These are phyloP conservation scores for Populus trichocarpa DNA, from an alignment of 441 rosid genomes.

Conservation along the genomic window DNA sequence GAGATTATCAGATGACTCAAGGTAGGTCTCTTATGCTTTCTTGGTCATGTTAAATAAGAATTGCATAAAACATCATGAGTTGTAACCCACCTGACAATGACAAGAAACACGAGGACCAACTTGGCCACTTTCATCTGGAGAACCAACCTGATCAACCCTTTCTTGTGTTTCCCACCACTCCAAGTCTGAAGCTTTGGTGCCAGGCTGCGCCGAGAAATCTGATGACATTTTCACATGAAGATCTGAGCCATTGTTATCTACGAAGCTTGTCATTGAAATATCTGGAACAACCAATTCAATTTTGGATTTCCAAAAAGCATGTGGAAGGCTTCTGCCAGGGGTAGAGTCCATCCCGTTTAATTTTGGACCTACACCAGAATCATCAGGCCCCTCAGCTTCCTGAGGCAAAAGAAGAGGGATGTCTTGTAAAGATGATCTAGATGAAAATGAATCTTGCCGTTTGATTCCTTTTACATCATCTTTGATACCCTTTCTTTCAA, in stretches of 20 bases:
- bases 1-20: neutral
- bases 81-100: constrained; percentile 78
- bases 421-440: constrained; percentile 78
- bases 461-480: constrained; percentile 38
- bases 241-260: constrained; percentile 60
- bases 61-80: neutral
- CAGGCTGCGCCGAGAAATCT: constrained; percentile 30
- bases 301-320: constrained; percentile 57
- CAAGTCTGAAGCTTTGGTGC: constrained; percentile 36
- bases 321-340: constrained; percentile 49
- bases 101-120: constrained; percentile 91
- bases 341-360: constrained; percentile 35
- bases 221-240: constrained; percentile 34
- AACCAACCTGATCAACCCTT: constrained; percentile 62
- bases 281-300: constrained; percentile 48
- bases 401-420: constrained; percentile 93
- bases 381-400: constrained; percentile 60
- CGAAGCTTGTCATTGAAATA: constrained; percentile 84
- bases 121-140: constrained; percentile 67
- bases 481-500: constrained; percentile 42
- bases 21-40: neutral
- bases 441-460: constrained; percentile 75
- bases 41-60: neutral
- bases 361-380: constrained; percentile 38
- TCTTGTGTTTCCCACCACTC: constrained; percentile 98